Percentiles rank a stretch among this genome's conserved stretches.
Evolutionary conservation across 768 basidiomycete genomes (phyloP).

Genomic region (Collybia sp.): DNA sequence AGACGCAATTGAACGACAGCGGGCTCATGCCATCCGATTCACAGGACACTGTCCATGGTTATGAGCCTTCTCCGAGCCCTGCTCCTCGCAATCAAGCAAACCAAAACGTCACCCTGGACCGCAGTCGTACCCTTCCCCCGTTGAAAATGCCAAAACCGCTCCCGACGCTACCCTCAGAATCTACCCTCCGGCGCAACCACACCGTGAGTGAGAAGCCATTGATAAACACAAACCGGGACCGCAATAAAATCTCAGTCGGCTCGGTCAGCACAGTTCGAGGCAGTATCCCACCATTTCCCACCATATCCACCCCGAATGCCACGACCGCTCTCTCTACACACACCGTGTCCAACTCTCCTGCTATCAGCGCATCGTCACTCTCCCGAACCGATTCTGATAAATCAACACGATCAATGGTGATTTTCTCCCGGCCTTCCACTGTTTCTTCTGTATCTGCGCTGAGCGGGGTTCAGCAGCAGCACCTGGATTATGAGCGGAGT

Average conservation of each 20-base stretch:
- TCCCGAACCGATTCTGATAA: slow-evolving; percentile 44
- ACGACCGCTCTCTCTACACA: slow-evolving; percentile 67
- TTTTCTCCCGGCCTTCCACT: slow-evolving; percentile 61
- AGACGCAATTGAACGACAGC: slow-evolving; percentile 13
- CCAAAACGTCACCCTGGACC: slow-evolving; percentile 26
- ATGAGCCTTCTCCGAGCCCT: slow-evolving; percentile 42
- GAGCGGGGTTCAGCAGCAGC: slow-evolving; percentile 51
- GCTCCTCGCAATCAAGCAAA: slow-evolving; percentile 21
- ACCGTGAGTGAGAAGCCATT: slow-evolving; percentile 7
- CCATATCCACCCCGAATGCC: slow-evolving; percentile 43
- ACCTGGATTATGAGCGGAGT: slow-evolving; percentile 30
- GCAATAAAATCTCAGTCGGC: slow-evolving; percentile 23
- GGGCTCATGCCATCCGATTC: slow-evolving; percentile 34
- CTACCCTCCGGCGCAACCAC: slow-evolving; percentile 20
- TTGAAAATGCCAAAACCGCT: slow-evolving; percentile 56
- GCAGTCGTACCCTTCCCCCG: slow-evolving; percentile 40
- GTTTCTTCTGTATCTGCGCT: slow-evolving; percentile 44
- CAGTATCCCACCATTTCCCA: slow-evolving; percentile 36
- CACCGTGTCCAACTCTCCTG: slow-evolving; percentile 50
- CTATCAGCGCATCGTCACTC: slow-evolving; percentile 22
- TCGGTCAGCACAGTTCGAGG: slow-evolving; percentile 47
- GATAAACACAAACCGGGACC: slow-evolving; percentile 11
- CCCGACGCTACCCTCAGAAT: slow-evolving; percentile 57
- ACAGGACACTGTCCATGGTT: slow-evolving; percentile 33
- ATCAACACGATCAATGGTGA: slow-evolving; percentile 42